These are phyloP conservation scores for Kluyveromyces siamensis DNA, from an alignment of 805 yeast genomes.

Conservation along the genomic window DNA sequence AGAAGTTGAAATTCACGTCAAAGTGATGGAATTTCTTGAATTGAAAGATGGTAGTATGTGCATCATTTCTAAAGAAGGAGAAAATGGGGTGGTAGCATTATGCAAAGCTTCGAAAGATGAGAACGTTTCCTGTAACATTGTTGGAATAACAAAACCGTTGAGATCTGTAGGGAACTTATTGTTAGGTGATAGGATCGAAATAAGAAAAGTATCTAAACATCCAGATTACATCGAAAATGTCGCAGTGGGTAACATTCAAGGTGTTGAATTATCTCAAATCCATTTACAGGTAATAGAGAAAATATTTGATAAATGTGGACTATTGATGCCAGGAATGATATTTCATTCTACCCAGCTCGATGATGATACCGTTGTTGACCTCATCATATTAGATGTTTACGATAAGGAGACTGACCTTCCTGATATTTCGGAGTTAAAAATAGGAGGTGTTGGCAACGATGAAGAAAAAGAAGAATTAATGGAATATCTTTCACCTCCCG, in stretches of 20 bases:
- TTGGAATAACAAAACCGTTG: constrained; percentile 40
- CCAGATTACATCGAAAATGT: constrained; percentile 39
- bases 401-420: constrained; percentile 29
- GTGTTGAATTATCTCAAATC: constrained; percentile 12
- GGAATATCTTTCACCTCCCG: constrained; percentile 38
- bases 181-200: constrained; percentile 42
- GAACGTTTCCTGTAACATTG: constrained; percentile 29
- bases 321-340: constrained; percentile 49
- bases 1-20: constrained; percentile 35
- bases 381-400: constrained; percentile 18
- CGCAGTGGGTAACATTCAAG: constrained; percentile 24
- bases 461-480: constrained; percentile 6
- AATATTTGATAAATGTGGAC: constrained; percentile 44
- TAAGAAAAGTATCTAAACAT: constrained; percentile 39
- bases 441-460: constrained; percentile 8
- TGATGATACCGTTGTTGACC: constrained; percentile 9
- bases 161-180: constrained; percentile 35
- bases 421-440: constrained; percentile 31
- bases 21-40: constrained; percentile 39
- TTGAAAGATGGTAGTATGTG: constrained; percentile 39
- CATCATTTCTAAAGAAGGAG: constrained; percentile 36
- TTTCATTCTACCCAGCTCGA: constrained; percentile 20
- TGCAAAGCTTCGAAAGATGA: constrained; percentile 32
- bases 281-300: constrained; percentile 32
- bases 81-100: constrained; percentile 38